Base-by-base conservation (phyloP, 2,329 filamentous ascomycete species). In the Knoxdaviesia capensis region DNA sequence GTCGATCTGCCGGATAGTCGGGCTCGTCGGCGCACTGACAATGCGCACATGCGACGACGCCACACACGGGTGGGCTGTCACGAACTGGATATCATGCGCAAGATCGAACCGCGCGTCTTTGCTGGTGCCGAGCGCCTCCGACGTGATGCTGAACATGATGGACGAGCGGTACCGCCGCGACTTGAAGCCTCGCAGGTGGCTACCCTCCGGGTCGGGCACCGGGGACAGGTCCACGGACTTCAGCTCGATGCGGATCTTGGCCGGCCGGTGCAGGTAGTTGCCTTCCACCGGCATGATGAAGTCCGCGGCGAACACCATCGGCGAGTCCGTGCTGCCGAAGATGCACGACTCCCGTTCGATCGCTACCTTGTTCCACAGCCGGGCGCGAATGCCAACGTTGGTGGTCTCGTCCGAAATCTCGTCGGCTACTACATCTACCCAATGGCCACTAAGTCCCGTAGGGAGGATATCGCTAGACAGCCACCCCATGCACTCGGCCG, bases 401-500 rank as follows among this genome's bases (percentile, higher is more conserved):
- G 62, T 59, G 41, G 66, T 52, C 45, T 71, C 66, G 41, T 66
- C 69, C 70, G 43, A 31, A 37, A 41, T 32, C 41, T 70, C 62
- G 41, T 72, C 65, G 9, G 66, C 66, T 28, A 71, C 65, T 39
- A 78, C 64, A 44, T 72, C 68, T 11, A 76, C 55, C 71, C 74
- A 77, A 7, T 72, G 71, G 39, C 74, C 67, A 6, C 56, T 57
- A 10, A 68, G 50, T 0, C 64, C 67, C 8, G 60, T 53, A 0
- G 74, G 74, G 2, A 65, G 51, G 11, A 78, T 62, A 42, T 74
- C 68, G 31, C 69, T 75, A 7, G 73, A 77, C 42, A 80, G 63
- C 76, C 76, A 78, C 41, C 75, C 75, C 71, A 80, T 74, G 52
- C 75, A 75, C 52, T 80, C 75, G 0, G 66, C 66, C 10, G 74